Conservation (phyloP, 78 protist species). For the Cavenderia fasciculata region DNA sequence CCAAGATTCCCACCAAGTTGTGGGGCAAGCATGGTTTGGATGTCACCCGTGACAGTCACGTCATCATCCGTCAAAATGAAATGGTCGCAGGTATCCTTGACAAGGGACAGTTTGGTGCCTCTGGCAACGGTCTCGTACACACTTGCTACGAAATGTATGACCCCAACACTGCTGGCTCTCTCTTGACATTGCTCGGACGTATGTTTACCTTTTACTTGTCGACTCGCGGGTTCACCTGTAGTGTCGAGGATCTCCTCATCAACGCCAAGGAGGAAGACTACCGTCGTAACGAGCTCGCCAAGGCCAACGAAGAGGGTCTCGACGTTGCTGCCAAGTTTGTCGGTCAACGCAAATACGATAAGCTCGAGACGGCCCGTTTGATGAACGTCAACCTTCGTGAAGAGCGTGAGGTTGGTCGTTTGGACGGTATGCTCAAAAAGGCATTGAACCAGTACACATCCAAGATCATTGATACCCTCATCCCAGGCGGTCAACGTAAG, state of each 20-base stretch:
- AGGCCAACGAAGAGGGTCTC: constrained; percentile 66
- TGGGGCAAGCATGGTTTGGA: constrained; percentile 85
- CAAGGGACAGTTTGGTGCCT: constrained; percentile 95
- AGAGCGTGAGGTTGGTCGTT: constrained; percentile 68
- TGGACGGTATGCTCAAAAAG: constrained; percentile 77
- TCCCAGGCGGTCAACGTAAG: constrained; percentile 91
- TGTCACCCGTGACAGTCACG: constrained; percentile 32
- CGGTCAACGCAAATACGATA: not conserved
- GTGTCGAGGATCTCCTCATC: constrained; percentile 95
- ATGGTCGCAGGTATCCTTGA: constrained; percentile 96
- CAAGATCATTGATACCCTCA: constrained; percentile 80
- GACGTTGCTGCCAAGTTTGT: constrained; percentile 58
- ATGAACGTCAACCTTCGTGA: constrained; percentile 16
- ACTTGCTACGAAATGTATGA: constrained; percentile 96
- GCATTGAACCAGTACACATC: constrained; percentile 81
- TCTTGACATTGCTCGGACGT: constrained; percentile 94
- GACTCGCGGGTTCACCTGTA: constrained; percentile 95
- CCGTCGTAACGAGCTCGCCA: constrained; percentile 28
- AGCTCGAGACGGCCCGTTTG: not conserved
- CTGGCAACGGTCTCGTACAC: constrained; percentile 90
- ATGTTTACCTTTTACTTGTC: constrained; percentile 93
- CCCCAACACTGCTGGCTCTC: constrained; percentile 87
- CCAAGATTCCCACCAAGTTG: constrained; percentile 75
- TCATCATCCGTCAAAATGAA: constrained; percentile 79
- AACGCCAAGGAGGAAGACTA: constrained; percentile 47